Evolutionary conservation across 2,329 filamentous ascomycete species (phyloP).

Genomic region (Exophiala mesophila): DNA sequence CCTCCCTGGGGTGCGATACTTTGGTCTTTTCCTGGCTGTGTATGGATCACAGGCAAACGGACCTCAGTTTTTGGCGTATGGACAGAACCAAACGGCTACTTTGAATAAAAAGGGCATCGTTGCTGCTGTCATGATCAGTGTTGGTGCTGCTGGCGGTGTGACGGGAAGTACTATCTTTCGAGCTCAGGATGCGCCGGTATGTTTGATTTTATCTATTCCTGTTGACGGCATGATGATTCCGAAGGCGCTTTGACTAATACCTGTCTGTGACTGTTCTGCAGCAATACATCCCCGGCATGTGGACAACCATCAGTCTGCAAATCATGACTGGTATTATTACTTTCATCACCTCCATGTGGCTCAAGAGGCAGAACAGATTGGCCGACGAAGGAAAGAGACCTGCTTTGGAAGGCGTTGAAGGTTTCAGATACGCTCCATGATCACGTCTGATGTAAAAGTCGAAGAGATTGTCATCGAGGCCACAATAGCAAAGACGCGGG

Average conservation of each 20-base stretch:
- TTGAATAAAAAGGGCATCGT: slow-evolving; percentile 1
- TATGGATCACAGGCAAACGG: slow-evolving; percentile 46
- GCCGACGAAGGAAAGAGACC: slow-evolving; percentile 8
- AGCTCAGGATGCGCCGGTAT: slow-evolving; percentile 30
- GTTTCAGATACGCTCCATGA: slow-evolving; percentile 14
- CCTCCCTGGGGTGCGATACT: slow-evolving; percentile 1
- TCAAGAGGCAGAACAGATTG: slow-evolving; percentile 11
- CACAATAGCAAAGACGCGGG: too few relatives aligned
- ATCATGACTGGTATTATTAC: slow-evolving; percentile 6
- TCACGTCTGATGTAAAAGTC: too few relatives aligned
- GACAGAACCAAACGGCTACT: slow-evolving; percentile 2
- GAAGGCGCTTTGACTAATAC: too few relatives aligned
- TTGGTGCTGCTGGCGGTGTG: slow-evolving; percentile 9
- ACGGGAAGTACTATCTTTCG: slow-evolving; percentile 53
- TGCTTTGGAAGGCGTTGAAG: slow-evolving; percentile 5
- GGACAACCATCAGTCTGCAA: slow-evolving; percentile 4
- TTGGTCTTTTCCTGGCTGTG: slow-evolving; percentile 41
- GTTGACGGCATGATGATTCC: too few relatives aligned
- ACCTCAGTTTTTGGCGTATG: slow-evolving; percentile 2
- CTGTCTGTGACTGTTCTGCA: too few relatives aligned
- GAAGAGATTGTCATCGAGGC: too few relatives aligned
- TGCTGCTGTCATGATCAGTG: slow-evolving; percentile 7
- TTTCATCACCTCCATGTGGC: slow-evolving; percentile 6
- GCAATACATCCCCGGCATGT: slow-evolving; percentile 11
- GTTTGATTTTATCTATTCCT: background rate